Base-by-base conservation (phyloP, 1,139 yeast species). In the Kluyveromyces marxianus region DNA sequence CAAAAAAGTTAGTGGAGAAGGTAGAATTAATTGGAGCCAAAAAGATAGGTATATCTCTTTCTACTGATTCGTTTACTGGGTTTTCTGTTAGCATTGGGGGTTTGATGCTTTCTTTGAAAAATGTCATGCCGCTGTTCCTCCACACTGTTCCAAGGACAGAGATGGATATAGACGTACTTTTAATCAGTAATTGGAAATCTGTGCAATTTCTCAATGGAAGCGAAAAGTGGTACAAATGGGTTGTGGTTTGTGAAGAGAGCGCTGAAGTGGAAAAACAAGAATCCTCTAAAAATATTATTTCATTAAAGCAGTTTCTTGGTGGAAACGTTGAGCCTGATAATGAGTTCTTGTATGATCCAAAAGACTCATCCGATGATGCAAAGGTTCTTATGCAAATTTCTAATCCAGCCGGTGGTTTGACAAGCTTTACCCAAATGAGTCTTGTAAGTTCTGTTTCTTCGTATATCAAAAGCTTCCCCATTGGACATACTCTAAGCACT, bases 391-490 rank as follows among this genome's bases (percentile, higher is more conserved):
- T 55, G 7, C 47, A 53, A 26, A 47, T 54, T 6, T 48, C 60
- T 4, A 53, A 60, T 1, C 50, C 54, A 6, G 47, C 42, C 37
- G 53, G 48, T 25, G 49, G 51, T 14, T 54, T 58, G 4, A 62
- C 65, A 4, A 52, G 61, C 21, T 83, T 75, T 58, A 75, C 79
- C 21, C 88, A 82, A 50, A 69, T 76, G 49, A 81, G 79, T 54
- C 67, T 84, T 45, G 81, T 82, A 10, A 77, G 87, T 50, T 70
- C 82, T 1, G 67, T 82, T 14, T 83, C 89, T 0, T 71, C 87
- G 0, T 74, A 78, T 40, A 66, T 83, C 40, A 79, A 77, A 59
- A 78, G 78, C 25, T 65, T 82, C 29, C 87, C 90, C 0, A 47
- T 66, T 4, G 66, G 66, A 0, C 72, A 75, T 42, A 67, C 66